Percentiles rank a stretch among this genome's conserved stretches.
phyloP scores from a whole-genome alignment of 2,329 filamentous ascomycete species.

The Alternaria conjuncta region DNA sequence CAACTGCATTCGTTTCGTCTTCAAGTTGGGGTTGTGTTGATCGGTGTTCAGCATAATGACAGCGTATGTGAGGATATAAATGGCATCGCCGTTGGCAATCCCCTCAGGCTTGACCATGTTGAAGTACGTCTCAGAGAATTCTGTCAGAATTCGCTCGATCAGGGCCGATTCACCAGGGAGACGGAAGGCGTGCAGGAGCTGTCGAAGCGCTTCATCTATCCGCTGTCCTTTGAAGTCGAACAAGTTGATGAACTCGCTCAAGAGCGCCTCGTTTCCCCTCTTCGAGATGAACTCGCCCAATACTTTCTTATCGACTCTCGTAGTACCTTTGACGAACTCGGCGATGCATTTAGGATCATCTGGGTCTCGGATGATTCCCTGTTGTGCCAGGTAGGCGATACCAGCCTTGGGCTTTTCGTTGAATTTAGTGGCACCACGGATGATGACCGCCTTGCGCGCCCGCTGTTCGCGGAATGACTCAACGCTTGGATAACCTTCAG shows the following conservation, averaged over 20 bases:
- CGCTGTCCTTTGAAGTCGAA: slow-evolving; percentile 88
- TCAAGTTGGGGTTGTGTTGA: slow-evolving; percentile 92
- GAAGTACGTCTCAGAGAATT: slow-evolving; percentile 87
- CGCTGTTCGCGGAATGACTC: slow-evolving; percentile 72
- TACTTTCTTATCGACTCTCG: slow-evolving; percentile 85
- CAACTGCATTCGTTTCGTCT: slow-evolving; percentile 81
- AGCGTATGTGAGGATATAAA: slow-evolving; percentile 91
- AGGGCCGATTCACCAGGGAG: slow-evolving; percentile 90
- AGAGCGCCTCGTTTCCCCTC: slow-evolving; percentile 81
- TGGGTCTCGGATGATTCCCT: slow-evolving; percentile 82
- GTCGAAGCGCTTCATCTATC: slow-evolving; percentile 86
- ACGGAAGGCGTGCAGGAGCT: slow-evolving; percentile 89
- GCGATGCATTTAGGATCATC: slow-evolving; percentile 79
- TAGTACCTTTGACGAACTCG: slow-evolving; percentile 85
- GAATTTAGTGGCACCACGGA: slow-evolving; percentile 87
- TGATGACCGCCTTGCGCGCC: slow-evolving; percentile 83
- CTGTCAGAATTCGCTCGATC: slow-evolving; percentile 89
- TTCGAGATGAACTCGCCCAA: slow-evolving; percentile 95
- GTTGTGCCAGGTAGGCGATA: slow-evolving; percentile 81
- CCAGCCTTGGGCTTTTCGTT: slow-evolving; percentile 94
- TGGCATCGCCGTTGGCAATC: slow-evolving; percentile 83
- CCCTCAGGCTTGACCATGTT: slow-evolving; percentile 71
- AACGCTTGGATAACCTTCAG: slow-evolving; percentile 71
- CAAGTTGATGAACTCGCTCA: slow-evolving; percentile 82
- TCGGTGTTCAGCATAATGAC: slow-evolving; percentile 99